These are phyloP conservation scores for Rheum nobile DNA, from an alignment of 148 eudicot genomes.

Conservation along the genomic window DNA sequence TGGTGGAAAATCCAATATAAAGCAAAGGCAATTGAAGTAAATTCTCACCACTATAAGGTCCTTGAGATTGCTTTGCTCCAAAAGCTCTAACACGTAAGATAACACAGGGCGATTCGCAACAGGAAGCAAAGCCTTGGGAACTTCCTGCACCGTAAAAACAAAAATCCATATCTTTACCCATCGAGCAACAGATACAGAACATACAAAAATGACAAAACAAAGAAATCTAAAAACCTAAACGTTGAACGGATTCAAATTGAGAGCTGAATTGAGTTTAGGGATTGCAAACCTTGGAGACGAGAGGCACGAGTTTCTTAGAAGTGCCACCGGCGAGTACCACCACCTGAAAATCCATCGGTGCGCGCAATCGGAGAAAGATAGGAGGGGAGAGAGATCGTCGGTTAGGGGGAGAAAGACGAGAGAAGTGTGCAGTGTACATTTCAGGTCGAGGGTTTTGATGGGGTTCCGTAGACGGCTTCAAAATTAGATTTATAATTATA, in stretches of 20 bases:
- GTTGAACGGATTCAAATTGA: background rate
- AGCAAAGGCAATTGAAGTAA: slow-evolving; percentile 2
- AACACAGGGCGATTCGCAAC: slow-evolving; percentile 85
- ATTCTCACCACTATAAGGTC: slow-evolving; percentile 72
- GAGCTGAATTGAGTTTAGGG: background rate
- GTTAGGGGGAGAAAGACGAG: background rate
- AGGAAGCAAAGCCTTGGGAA: slow-evolving; percentile 86
- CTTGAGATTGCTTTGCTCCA: slow-evolving; percentile 77
- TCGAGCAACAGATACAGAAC: background rate
- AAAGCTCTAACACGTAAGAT: slow-evolving; percentile 73
- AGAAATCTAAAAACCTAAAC: slow-evolving; percentile 4
- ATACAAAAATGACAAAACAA: background rate
- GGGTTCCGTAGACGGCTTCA: background rate
- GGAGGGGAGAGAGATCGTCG: background rate
- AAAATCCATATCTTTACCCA: background rate
- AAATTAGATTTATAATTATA: too few species aligned
- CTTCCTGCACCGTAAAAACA: slow-evolving; percentile 40
- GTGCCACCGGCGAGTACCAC: slow-evolving; percentile 96
- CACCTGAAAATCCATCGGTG: slow-evolving; percentile 86
- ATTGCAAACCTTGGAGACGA: slow-evolving; percentile 61
- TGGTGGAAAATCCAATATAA: background rate
- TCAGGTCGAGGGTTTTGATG: background rate
- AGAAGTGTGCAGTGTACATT: background rate
- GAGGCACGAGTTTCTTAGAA: slow-evolving; percentile 67
- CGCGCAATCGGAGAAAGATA: background rate